These are phyloP conservation scores for Blastocystis sp. DNA, from an alignment of 352 stramenopile genomes.

Conservation along the genomic window DNA sequence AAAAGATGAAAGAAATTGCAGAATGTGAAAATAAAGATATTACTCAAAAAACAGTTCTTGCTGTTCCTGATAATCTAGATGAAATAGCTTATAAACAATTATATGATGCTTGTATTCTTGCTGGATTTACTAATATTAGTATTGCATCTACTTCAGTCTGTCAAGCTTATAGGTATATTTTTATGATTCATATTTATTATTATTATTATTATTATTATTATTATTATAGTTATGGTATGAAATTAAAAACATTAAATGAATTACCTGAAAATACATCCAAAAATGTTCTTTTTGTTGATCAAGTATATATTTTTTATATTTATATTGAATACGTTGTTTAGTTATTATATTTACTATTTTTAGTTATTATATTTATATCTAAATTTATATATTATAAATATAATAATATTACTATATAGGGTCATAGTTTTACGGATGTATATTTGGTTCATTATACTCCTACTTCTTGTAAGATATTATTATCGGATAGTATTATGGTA, in stretches of 20 bases:
- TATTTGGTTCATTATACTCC: slow-evolving; percentile 10
- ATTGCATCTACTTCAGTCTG: neutral
- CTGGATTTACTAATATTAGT: slow-evolving; percentile 16
- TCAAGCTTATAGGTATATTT: slow-evolving; percentile 20
- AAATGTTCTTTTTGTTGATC: slow-evolving; percentile 24
- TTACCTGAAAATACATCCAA: neutral
- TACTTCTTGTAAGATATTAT: neutral
- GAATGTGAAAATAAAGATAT: slow-evolving; percentile 3
- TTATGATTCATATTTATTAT: neutral
- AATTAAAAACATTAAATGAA: neutral
- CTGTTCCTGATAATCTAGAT: slow-evolving; percentile 4
- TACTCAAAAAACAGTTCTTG: slow-evolving; percentile 1
- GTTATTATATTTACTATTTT: too few relatives aligned
- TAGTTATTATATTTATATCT: too few relatives aligned
- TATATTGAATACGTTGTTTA: too few relatives aligned
- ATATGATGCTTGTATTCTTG: slow-evolving; percentile 3
- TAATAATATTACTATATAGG: too few relatives aligned
- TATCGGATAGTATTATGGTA: slow-evolving; percentile 52
- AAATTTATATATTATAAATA: too few relatives aligned
- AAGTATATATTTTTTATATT: too few relatives aligned
- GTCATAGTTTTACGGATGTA: slow-evolving; percentile 19
- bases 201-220: too few relatives aligned
- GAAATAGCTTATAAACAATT: neutral
- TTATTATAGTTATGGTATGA: slow-evolving; percentile 31
- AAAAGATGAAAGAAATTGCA: slow-evolving; percentile 4